Conservation (phyloP, 2,329 filamentous ascomycete genomes). For the Dactylella cylindrospora region DNA sequence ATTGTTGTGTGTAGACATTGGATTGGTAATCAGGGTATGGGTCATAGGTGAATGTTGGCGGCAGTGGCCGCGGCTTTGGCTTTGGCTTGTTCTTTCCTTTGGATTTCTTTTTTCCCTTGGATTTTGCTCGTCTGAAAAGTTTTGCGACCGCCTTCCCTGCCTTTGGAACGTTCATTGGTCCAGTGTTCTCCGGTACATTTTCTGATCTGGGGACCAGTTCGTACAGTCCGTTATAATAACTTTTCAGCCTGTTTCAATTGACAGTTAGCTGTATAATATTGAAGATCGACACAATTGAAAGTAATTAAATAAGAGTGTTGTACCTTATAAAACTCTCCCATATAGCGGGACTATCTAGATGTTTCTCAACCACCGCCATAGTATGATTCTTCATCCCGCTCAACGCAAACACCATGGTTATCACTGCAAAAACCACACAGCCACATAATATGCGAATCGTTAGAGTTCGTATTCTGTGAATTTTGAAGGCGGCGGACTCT, state of each 20-base stretch:
- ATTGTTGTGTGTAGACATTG: conserved; percentile 57
- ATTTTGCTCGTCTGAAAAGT: conserved; percentile 48
- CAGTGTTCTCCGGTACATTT: conserved; percentile 79
- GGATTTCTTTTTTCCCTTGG: conserved; percentile 49
- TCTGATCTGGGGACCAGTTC: conserved; percentile 66
- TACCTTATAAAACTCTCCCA: conserved; percentile 38
- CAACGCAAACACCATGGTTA: conserved; percentile 25
- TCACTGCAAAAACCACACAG: conserved; percentile 16
- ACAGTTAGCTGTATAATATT: too few species aligned
- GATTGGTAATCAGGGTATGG: conserved; percentile 69
- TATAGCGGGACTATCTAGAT: conserved; percentile 26
- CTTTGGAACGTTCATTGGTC: conserved; percentile 57
- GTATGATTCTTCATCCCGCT: conserved; percentile 32
- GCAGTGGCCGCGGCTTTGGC: conserved; percentile 54
- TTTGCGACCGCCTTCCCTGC: conserved; percentile 48
- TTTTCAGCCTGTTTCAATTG: conserved; percentile 51
- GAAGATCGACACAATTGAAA: too few species aligned
- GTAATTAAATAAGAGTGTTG: too few species aligned
- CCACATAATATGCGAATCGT: conserved; percentile 13
- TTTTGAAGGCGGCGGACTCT: background rate
- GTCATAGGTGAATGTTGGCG: conserved; percentile 56
- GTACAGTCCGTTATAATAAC: conserved; percentile 86
- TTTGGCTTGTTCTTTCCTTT: conserved; percentile 53
- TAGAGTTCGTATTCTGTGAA: conserved; percentile 10
- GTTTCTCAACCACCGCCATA: conserved; percentile 13